A percentile compares a stretch with the other conserved stretches of the same genome.
These are phyloP conservation scores for Closterium sp. DNA, from an alignment of 139 green algal genomes.

Conservation along the genomic window DNA sequence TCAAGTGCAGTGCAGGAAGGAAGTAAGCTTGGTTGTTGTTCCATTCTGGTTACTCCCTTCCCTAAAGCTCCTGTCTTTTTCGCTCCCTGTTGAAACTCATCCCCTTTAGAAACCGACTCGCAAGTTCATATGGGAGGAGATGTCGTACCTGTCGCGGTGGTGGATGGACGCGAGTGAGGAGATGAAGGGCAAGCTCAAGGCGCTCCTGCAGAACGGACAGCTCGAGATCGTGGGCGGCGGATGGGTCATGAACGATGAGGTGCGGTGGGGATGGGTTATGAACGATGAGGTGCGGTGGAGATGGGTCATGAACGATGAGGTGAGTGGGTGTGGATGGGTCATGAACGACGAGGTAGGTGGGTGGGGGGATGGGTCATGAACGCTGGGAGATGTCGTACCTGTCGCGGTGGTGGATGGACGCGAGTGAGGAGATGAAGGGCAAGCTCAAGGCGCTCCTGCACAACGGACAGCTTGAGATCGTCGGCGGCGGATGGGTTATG, in stretches of 20 bases:
- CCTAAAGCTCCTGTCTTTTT: not conserved
- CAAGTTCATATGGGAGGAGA: conserved; percentile 50
- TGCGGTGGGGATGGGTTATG: not conserved
- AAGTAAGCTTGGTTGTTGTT: not conserved
- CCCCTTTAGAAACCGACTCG: conserved; percentile 5
- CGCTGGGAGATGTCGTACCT: conserved; percentile 43
- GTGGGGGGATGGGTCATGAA: conserved; percentile 27
- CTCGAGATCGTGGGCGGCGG: conserved; percentile 45
- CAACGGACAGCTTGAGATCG: conserved; percentile 33
- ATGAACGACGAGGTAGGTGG: no score
- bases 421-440: not conserved
- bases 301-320: conserved; percentile 13
- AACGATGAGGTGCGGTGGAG: not conserved
- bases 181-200: conserved; percentile 15
- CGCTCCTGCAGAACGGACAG: conserved; percentile 16
- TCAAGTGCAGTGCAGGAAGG: not conserved
- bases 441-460: conserved; percentile 25
- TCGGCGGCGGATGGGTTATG: conserved; percentile 25
- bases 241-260: conserved; percentile 54
- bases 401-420: conserved; percentile 31
- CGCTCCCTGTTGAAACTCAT: not conserved
- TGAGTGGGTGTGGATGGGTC: conserved; percentile 14
- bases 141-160: conserved; percentile 35
- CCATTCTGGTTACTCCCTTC: not conserved
- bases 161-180: conserved; percentile 25